These are phyloP conservation scores for Trichoderma oligosporum DNA, from an alignment of 2,329 filamentous ascomycete species.

Conservation along the genomic window DNA sequence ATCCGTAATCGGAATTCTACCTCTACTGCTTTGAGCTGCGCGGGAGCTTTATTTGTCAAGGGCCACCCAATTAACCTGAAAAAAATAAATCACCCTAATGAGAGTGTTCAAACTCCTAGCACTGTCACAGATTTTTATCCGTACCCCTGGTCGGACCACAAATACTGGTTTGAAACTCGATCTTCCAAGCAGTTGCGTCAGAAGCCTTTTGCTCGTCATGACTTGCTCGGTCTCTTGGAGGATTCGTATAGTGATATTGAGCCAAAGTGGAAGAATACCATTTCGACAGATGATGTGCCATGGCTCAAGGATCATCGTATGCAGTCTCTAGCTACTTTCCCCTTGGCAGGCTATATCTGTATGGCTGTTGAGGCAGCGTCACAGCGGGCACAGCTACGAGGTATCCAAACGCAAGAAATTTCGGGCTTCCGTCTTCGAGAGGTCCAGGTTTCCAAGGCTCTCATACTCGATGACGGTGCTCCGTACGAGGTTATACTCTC, in stretches of 20 bases:
- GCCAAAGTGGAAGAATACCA: conserved; percentile 47
- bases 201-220: conserved; percentile 39
- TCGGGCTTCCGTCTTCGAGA: conserved; percentile 25
- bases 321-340: conserved; percentile 54
- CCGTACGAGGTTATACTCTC: conserved; percentile 28
- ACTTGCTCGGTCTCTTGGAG: conserved; percentile 45
- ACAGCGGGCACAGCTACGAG: conserved; percentile 32
- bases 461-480: conserved; percentile 28
- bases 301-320: conserved; percentile 58
- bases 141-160: conserved; percentile 47
- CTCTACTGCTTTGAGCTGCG: conserved; percentile 42
- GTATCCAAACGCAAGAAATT: conserved; percentile 25
- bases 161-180: conserved; percentile 48
- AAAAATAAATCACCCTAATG: conserved; percentile 42
- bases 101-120: conserved; percentile 19
- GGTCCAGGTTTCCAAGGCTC: conserved; percentile 27
- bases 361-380: conserved; percentile 49
- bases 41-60: conserved; percentile 43
- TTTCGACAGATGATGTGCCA: conserved; percentile 48
- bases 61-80: conserved; percentile 43
- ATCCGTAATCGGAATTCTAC: conserved; percentile 50
- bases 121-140: conserved; percentile 44
- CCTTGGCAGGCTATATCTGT: conserved; percentile 50
- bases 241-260: conserved; percentile 44
- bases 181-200: conserved; percentile 41